A percentile compares a stretch with the other conserved stretches of the same genome.
These are phyloP conservation scores for Lycium barbarum DNA, from an alignment of 257 asterid species.

Conservation along the genomic window DNA sequence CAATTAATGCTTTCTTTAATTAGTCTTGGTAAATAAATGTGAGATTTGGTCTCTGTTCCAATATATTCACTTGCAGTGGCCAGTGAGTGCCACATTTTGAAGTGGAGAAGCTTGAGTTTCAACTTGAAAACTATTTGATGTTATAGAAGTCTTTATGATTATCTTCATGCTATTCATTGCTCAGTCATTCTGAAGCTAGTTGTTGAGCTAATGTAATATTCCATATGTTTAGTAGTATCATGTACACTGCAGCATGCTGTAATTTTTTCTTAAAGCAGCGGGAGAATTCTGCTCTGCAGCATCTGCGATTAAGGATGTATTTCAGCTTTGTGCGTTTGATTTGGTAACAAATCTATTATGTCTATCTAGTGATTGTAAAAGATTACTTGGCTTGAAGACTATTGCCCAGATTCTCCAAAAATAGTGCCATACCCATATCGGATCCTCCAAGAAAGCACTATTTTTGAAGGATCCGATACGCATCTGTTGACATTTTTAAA, in stretches of 20 bases:
- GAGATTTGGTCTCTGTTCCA: not conserved
- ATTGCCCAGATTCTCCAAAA: too few relatives aligned
- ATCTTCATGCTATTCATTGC: not conserved
- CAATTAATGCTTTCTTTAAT: not conserved
- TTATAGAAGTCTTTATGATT: not conserved
- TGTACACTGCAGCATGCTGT: not conserved
- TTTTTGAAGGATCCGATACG: too few relatives aligned
- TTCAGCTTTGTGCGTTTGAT: not conserved
- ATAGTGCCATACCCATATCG: too few relatives aligned
- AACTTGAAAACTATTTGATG: not conserved
- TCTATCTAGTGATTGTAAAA: not conserved
- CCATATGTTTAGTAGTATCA: not conserved
- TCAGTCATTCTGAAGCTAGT: not conserved
- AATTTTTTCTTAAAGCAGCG: not conserved
- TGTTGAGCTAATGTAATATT: not conserved
- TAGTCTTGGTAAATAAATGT: not conserved
- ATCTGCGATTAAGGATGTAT: not conserved
- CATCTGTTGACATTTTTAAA: too few relatives aligned
- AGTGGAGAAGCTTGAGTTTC: slow-evolving; percentile 18
- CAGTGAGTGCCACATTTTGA: not conserved
- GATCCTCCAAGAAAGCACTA: too few relatives aligned
- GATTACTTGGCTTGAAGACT: not conserved
- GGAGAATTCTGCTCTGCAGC: not conserved
- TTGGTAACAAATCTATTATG: not conserved
- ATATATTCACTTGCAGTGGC: not conserved